These are phyloP conservation scores for Exophiala lecanii-corni DNA, from an alignment of 2,329 filamentous ascomycete species.

Conservation along the genomic window DNA sequence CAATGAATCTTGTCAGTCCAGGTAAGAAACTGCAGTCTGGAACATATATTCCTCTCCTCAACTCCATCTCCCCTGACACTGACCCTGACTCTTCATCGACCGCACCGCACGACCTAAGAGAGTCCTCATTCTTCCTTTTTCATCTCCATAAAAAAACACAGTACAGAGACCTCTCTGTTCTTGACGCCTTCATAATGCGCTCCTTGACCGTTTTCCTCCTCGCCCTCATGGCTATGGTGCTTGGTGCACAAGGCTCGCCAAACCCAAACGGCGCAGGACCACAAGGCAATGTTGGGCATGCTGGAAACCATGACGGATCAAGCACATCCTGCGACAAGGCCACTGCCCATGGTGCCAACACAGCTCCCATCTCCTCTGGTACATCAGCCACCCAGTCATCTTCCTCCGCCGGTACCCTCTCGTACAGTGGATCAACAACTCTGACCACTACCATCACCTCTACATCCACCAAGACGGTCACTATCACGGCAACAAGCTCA, in stretches of 20 bases:
- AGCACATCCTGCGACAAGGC: conserved; percentile 3
- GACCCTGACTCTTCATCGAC: too few relatives aligned
- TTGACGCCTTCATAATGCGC: conserved; percentile 9
- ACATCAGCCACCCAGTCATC: background rate
- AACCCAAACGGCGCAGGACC: background rate
- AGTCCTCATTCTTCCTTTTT: too few relatives aligned
- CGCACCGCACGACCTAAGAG: too few relatives aligned
- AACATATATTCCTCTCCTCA: background rate
- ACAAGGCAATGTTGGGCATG: background rate
- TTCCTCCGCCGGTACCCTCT: background rate
- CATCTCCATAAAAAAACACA: too few relatives aligned
- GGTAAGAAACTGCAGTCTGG: background rate
- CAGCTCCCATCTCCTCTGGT: too few relatives aligned
- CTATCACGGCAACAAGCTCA: conserved; percentile 8
- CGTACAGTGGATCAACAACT: background rate
- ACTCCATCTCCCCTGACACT: too few relatives aligned
- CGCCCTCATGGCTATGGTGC: conserved; percentile 8
- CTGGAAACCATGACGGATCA: too few relatives aligned
- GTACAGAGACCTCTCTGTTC: too few relatives aligned
- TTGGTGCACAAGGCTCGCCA: conserved; percentile 2
- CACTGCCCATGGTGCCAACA: conserved; percentile 6
- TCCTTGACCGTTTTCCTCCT: conserved; percentile 10
- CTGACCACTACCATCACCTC: conserved; percentile 17
- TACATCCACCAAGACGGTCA: conserved; percentile 18
- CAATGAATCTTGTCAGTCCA: conserved; percentile 12